Percentiles rank a stretch among this genome's conserved stretches.
phyloP scores from a whole-genome alignment of 2,329 filamentous ascomycete genomes.

The Alternaria hordeiaustralica region DNA sequence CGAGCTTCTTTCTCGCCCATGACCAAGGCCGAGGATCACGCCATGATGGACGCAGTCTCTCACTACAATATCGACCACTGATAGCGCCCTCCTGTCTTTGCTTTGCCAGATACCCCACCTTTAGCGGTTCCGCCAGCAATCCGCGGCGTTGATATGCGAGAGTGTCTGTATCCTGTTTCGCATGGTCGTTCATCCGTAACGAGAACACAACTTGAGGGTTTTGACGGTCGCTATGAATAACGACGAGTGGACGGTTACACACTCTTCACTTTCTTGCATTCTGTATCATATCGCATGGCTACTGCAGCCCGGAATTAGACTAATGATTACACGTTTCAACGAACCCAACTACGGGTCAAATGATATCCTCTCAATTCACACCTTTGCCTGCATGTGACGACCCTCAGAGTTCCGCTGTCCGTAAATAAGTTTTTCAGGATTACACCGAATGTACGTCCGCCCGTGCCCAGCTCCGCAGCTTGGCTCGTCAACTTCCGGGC shows the following conservation, averaged over 20 bases:
- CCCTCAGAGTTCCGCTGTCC: background rate
- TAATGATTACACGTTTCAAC: background rate
- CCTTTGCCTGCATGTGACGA: background rate
- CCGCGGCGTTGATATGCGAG: background rate
- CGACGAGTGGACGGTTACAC: background rate
- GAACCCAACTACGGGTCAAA: background rate
- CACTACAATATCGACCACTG: constrained; percentile 5
- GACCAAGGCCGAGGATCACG: constrained; percentile 8
- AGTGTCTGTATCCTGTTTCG: background rate
- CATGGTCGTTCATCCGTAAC: background rate
- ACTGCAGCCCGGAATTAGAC: background rate
- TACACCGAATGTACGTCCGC: background rate
- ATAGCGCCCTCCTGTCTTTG: background rate
- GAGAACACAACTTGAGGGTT: background rate
- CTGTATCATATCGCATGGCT: background rate
- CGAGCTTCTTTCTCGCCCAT: constrained; percentile 30
- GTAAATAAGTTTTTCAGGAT: background rate
- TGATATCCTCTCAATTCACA: background rate
- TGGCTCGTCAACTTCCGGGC: background rate
- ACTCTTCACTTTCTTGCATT: background rate
- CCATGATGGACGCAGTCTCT: constrained; percentile 5
- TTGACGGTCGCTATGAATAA: background rate
- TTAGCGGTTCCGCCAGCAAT: background rate
- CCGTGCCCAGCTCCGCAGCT: background rate
- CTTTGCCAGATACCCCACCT: background rate